Evolutionary conservation across 768 basidiomycete species (phyloP).

Genomic region (Russula compacta): DNA sequence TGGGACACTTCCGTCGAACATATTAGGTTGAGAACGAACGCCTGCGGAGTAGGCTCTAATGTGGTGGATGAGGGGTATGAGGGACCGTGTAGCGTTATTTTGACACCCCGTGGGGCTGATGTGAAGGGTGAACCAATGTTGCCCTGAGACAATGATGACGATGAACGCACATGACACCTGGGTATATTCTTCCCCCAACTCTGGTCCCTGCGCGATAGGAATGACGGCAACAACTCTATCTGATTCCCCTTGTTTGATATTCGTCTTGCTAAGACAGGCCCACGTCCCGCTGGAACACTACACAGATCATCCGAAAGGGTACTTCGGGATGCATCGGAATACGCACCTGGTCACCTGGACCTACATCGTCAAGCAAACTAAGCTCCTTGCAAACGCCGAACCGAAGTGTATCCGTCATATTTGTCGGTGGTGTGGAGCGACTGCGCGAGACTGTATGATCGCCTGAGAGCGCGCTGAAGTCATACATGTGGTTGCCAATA

Average conservation of each 20-base stretch:
- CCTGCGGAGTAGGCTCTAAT: constrained; percentile 41
- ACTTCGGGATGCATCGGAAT: not conserved
- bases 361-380: constrained; percentile 34
- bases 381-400: constrained; percentile 66
- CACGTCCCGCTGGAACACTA: constrained; percentile 65
- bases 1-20: constrained; percentile 37
- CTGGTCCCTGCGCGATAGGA: constrained; percentile 46
- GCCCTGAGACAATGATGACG: constrained; percentile 1
- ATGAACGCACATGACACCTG: constrained; percentile 32
- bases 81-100: constrained; percentile 48
- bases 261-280: constrained; percentile 64
- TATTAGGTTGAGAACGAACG: constrained; percentile 49
- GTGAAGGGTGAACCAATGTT: not conserved
- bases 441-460: constrained; percentile 42
- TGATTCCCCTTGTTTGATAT: constrained; percentile 42
- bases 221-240: constrained; percentile 69
- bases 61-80: constrained; percentile 48
- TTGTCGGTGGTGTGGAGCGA: constrained; percentile 55
- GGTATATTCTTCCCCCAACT: constrained; percentile 24
- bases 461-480: constrained; percentile 48
- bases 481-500: constrained; percentile 40
- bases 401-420: constrained; percentile 45
- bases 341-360: constrained; percentile 61
- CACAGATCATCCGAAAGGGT: not conserved
- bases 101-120: constrained; percentile 46